Base-by-base conservation (phyloP, 1,139 yeast species). In the Zygoascus meyerae region DNA sequence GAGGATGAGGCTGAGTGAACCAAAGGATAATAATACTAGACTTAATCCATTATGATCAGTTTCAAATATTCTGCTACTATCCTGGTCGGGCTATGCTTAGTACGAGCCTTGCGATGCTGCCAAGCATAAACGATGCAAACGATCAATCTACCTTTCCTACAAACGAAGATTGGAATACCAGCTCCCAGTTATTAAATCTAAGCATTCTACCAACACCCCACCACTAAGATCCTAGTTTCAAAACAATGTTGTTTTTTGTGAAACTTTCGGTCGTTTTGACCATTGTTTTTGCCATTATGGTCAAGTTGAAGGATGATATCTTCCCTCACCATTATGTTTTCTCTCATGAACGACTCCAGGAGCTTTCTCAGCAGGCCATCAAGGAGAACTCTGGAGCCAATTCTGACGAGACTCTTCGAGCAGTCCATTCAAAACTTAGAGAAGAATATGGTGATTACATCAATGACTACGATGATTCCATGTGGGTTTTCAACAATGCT, bases 401-500 rank as follows among this genome's bases (percentile, higher is more conserved):
- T 56, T 73, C 83, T 35, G 75, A 86, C 2, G 81, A 75, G 30
- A 69, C 77, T 45, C 72, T 92, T 70, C 63, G 68, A 18, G 82
- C 77, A 34, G 72, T 92, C 52, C 78, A 86, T 29, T 74, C 75
- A 1, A 73, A 70, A 44, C 66, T 92, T 54, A 74, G 81, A 57
- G 72, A 67, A 1, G 78, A 73, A 48, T 92, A 90, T 63, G 86
- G 87, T 16, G 78, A 79, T 18, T 63, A 76, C 55, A 77, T 89
- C 66, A 86, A 84, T 63, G 80, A 78, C 52, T 72, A 83, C 57
- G 78, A 81, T 61, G 73, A 74, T 48, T 83, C 85, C 44, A 92
- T 89, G 58, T 92, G 97, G 97, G 82, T 92, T 46, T 90, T 82
- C 77, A 92, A 90, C 75, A 89, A 87, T 61, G 98, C 98, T 7